Percentiles rank a stretch among this genome's conserved stretches.
Evolutionary conservation across 352 stramenopile genomes (phyloP).

Genomic region (Globisporangium takayamanum): DNA sequence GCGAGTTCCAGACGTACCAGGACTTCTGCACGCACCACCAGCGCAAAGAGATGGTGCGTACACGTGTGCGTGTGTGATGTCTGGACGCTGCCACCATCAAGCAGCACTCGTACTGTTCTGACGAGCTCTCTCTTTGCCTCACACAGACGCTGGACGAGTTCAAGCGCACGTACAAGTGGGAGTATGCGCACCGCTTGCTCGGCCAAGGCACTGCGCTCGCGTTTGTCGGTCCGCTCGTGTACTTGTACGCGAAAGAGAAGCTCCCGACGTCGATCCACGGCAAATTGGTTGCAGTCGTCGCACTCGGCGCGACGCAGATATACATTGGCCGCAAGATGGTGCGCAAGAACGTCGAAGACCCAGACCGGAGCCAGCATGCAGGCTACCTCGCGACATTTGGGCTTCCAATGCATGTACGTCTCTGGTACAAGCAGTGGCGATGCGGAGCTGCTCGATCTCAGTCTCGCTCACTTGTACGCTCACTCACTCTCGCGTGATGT

Average conservation of each 20-base stretch:
- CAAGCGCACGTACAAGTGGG: conserved; percentile 93
- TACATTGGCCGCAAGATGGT: conserved; percentile 54
- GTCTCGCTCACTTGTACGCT: not conserved
- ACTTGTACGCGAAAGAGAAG: conserved; percentile 84
- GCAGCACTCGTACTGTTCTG: not conserved
- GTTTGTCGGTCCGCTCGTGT: conserved; percentile 86
- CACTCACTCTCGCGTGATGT: not conserved
- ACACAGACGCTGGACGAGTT: conserved; percentile 92
- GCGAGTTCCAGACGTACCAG: conserved; percentile 94
- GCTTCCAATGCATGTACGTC: conserved; percentile 39
- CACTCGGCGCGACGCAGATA: conserved; percentile 36
- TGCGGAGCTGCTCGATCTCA: not conserved
- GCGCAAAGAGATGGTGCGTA: conserved; percentile 56
- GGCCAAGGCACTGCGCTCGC: conserved; percentile 87
- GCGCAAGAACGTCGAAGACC: conserved; percentile 25
- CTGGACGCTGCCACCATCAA: not conserved
- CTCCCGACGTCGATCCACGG: conserved; percentile 47
- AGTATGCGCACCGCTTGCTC: conserved; percentile 91
- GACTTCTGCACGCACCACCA: conserved; percentile 93
- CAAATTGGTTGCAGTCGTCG: conserved; percentile 31
- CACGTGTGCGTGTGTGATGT: not conserved
- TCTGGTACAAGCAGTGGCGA: no score
- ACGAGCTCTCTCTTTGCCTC: not conserved
- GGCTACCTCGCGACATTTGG: conserved; percentile 26
- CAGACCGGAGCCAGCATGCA: conserved; percentile 10